Evolutionary conservation across 257 asterid species (phyloP), one percentile per base, ranked within the genome.

Genomic region (Capsicum rhomboideum): DNA sequence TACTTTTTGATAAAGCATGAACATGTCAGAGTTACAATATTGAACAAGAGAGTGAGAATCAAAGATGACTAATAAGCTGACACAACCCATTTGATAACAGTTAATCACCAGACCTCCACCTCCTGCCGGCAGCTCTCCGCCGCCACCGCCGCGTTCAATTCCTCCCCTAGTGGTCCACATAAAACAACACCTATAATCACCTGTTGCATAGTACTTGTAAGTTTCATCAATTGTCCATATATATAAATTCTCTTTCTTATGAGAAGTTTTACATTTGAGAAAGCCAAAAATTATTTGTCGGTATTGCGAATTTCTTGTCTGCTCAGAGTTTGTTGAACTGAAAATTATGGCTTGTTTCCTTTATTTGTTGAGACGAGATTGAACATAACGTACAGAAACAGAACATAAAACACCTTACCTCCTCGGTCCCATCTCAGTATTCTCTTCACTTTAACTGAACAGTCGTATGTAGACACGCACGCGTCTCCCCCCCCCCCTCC

Each of bases 291-390:
- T 75, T 44, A 17, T 75, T 75, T 75, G 81, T 75, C 61, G 11
- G 17, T 75, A 75, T 75, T 14, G 1, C 6, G 16, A 23, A 46
- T 14, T 49, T 75, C 81, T 26, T 26, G 81, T 75, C 44, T 49
- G 61, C 61, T 26, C 81, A 49, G 81, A 75, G 81, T 75, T 75
- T 75, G 81, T 75, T 75, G 81, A 75, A 49, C 81, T 75, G 81
- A 75, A 75, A 74, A 74, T 74, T 49, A 75, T 75, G 81, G 59
- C 81, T 75, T 49, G 44, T 46, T 75, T 75, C 21, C 81, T 75
- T 75, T 75, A 75, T 75, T 75, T 75, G 81, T 75, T 75, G 81
- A 49, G 61, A 49, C 44, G 59, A 75, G 81, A 75, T 75, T 75
- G 9, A 75, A 75, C 61, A 8, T 10, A 69, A 20, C 31, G 23